Percentiles rank a stretch among this genome's conserved stretches.
phyloP scores from a whole-genome alignment of 2,329 filamentous ascomycete species.

The Knufia petricola region DNA sequence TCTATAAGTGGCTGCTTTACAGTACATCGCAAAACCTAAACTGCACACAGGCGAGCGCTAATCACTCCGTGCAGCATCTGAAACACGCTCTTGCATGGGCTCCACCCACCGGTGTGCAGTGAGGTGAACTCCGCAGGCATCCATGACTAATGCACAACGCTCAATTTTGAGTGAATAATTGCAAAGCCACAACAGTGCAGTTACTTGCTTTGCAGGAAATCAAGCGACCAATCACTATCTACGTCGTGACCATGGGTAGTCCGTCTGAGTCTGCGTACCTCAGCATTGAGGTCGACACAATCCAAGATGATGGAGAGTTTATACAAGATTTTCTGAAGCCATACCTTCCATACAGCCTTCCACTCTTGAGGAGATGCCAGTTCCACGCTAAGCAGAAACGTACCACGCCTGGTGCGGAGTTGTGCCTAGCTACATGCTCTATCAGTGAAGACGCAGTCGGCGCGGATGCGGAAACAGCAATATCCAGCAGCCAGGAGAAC shows the following conservation, averaged over 20 bases:
- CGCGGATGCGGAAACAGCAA: background rate
- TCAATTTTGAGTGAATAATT: no score
- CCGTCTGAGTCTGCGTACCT: no score
- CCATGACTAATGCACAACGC: no score
- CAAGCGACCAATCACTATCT: no score
- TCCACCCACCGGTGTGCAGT: background rate
- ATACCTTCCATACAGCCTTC: constrained; percentile 31
- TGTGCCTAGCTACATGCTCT: background rate
- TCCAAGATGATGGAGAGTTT: background rate
- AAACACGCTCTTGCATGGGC: background rate
- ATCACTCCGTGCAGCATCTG: background rate
- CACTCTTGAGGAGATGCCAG: constrained; percentile 32
- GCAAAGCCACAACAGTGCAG: no score
- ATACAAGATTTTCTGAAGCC: constrained; percentile 21
- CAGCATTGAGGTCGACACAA: background rate
- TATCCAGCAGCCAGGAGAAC: constrained; percentile 3
- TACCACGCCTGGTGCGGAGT: background rate
- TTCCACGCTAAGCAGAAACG: constrained; percentile 25
- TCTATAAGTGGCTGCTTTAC: background rate
- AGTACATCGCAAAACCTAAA: background rate
- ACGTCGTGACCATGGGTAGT: no score
- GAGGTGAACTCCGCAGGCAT: background rate
- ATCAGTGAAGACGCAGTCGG: background rate
- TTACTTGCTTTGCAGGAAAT: no score
- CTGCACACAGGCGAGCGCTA: background rate